Evolutionary conservation across 805 yeast genomes (phyloP), one percentile per base, ranked within the genome.

Genomic region (Wickerhamiella cacticola): DNA sequence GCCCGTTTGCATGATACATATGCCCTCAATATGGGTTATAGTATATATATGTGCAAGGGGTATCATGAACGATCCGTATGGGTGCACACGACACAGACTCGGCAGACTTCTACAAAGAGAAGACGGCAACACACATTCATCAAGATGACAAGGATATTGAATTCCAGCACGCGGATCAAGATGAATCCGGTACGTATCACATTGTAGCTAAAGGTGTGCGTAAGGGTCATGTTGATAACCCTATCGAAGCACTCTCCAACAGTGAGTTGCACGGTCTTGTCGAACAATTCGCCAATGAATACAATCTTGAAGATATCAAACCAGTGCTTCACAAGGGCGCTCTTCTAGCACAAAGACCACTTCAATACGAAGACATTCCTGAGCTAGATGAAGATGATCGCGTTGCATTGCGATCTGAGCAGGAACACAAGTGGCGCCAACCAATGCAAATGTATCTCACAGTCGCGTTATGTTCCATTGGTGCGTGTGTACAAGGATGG

Each of bases 401-500:
- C 16, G 49, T 19, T 3, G 48, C 53, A 0, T 53, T 68, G 19
- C 68, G 64, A 41, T 66, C 63, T 26, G 83, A 78, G 54, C 62
- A 62, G 45, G 53, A 64, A 5, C 74, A 74, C 40, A 70, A 76
- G 24, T 65, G 79, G 64, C 51, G 58, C 22, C 82, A 67, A 42
- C 67, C 67, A 7, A 45, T 48, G 31, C 49, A 65, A 12, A 60
- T 70, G 59, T 68, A 73, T 57, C 56, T 67, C 62, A 71, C 74
- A 18, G 71, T 76, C 61, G 72, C 78, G 9, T 64, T 77, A 56
- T 76, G 81, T 40, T 79, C 84, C 2, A 67, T 79, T 69, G 78
- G 82, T 44, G 76, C 76, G 15, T 80, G 82, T 3, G 78, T 80
- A 3, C 82, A 79, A 59, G 86, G 86, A 48, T 78, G 78, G 82